Base-by-base conservation (phyloP, 805 yeast species). In the Saturnispora halmiae region DNA sequence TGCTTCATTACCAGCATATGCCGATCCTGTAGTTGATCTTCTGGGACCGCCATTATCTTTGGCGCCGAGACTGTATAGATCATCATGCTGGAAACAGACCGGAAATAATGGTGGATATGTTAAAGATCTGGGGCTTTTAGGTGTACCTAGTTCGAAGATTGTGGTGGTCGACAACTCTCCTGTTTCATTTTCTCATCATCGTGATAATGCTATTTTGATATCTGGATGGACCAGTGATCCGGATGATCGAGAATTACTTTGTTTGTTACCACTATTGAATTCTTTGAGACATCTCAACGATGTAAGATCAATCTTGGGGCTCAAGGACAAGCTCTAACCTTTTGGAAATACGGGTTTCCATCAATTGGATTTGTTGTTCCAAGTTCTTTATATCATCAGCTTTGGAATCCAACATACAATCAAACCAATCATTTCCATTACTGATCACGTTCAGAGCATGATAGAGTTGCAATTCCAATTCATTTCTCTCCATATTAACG, bases 141-240 rank as follows among this genome's bases (percentile, higher is more conserved):
- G 42, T 5, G 26, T 33, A 20, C 37, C 36, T 10, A 13, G 20
- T 14, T n/a, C 24, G 45, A 75, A 75, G 51, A 73, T 83, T 30
- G 67, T 90, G 43, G 80, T 92, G 28, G 71, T 92, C 38, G 98
- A 92, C 63, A 92, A 92, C 63, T 86, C 96, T 9, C 97, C 97
- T 1, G 73, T 87, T 20, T 82, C 94, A 54, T 92, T 84, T 58
- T 79, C 85, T 13, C 63, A 75, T 58, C 88, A 90, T 58, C 84
- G 78, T 44, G 79, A 79, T 49, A 92, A 92, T 54, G 98, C 95
- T 2, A 80, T 92, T 18, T 78, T 82, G 64, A 86, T 92, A 6
- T 96, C 88, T 61, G 97, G 98, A 34, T 92, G 98, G 98, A 86
- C 92, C 47, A 85, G 83, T 55, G 98, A 92, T 60, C 95, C 94